Evolutionary conservation across 768 basidiomycete species (phyloP).

Genomic region (Boletus pseudo-olivaceus): DNA sequence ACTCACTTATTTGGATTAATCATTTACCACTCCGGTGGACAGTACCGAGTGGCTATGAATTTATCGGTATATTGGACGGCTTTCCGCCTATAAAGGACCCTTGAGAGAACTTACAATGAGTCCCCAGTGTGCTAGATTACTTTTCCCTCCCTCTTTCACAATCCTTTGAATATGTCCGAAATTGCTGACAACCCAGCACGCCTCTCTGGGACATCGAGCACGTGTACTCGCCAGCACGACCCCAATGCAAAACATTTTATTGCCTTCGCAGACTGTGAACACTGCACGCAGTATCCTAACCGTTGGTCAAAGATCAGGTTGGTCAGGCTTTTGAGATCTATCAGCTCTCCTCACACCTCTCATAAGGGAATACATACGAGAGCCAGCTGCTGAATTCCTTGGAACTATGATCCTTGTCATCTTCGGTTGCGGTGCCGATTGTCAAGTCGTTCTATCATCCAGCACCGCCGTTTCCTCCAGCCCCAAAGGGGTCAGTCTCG

Average conservation of each 20-base stretch:
- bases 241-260: slow-evolving; percentile 1
- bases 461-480: slow-evolving; percentile 42
- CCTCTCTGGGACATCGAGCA: slow-evolving; percentile 20
- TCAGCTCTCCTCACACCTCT: slow-evolving; percentile 1
- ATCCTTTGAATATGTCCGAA: slow-evolving; percentile 20
- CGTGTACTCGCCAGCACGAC: slow-evolving; percentile 9
- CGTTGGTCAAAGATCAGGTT: slow-evolving; percentile 57
- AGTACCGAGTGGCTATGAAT: not conserved
- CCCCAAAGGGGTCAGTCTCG: slow-evolving; percentile 52
- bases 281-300: slow-evolving; percentile 44
- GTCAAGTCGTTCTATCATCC: slow-evolving; percentile 52
- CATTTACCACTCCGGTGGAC: slow-evolving; percentile 3
- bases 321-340: not conserved
- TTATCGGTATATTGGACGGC: not conserved
- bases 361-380: slow-evolving; percentile 44
- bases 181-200: slow-evolving; percentile 16
- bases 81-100: slow-evolving; percentile 23
- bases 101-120: not conserved
- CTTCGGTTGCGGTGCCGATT: slow-evolving; percentile 56
- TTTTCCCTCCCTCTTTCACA: not conserved
- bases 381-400: slow-evolving; percentile 63
- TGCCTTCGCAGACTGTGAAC: slow-evolving; percentile 29
- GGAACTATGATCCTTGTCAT: slow-evolving; percentile 57
- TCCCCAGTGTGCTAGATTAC: not conserved
- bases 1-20: not conserved